phyloP scores from a whole-genome alignment of 1,139 yeast species.

The Kurtzmaniella quercitrusa region DNA sequence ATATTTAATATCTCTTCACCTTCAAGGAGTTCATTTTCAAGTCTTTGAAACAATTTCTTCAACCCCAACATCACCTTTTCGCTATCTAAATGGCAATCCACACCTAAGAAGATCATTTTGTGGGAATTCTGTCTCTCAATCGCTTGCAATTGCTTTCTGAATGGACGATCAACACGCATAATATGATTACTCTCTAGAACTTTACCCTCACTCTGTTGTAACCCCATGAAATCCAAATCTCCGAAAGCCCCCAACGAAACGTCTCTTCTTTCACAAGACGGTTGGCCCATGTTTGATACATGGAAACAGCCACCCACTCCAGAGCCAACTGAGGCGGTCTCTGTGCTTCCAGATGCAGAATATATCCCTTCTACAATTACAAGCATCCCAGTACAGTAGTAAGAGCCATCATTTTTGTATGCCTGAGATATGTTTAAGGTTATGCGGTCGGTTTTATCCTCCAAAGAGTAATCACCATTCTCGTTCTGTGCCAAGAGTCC shows the following conservation, averaged over 20 bases:
- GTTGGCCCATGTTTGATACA: constrained; percentile 77
- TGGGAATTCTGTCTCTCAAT: constrained; percentile 58
- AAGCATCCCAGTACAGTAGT: constrained; percentile 75
- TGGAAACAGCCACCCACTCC: constrained; percentile 54
- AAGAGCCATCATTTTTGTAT: constrained; percentile 61
- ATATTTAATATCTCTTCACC: constrained; percentile 49
- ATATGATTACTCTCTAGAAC: constrained; percentile 20
- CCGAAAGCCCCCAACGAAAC: constrained; percentile 68
- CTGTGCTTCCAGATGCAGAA: constrained; percentile 53
- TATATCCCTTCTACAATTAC: constrained; percentile 84
- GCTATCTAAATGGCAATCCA: constrained; percentile 66
- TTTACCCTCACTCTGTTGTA: constrained; percentile 37
- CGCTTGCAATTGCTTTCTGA: constrained; percentile 49
- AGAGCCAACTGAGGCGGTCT: constrained; percentile 19
- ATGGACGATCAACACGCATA: constrained; percentile 53
- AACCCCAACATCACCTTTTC: constrained; percentile 55
- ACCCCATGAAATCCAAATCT: constrained; percentile 72
- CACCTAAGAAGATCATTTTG: constrained; percentile 65
- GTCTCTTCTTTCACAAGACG: constrained; percentile 79
- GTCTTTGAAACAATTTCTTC: constrained; percentile 48
- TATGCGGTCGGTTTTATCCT: constrained; percentile 79
- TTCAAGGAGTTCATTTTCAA: constrained; percentile 40
- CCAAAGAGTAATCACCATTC: constrained; percentile 68
- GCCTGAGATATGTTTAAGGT: constrained; percentile 67
- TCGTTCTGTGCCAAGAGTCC: constrained; percentile 67